Conservation (phyloP, 345 rosid species). For the Eucalyptus curtisii region DNA sequence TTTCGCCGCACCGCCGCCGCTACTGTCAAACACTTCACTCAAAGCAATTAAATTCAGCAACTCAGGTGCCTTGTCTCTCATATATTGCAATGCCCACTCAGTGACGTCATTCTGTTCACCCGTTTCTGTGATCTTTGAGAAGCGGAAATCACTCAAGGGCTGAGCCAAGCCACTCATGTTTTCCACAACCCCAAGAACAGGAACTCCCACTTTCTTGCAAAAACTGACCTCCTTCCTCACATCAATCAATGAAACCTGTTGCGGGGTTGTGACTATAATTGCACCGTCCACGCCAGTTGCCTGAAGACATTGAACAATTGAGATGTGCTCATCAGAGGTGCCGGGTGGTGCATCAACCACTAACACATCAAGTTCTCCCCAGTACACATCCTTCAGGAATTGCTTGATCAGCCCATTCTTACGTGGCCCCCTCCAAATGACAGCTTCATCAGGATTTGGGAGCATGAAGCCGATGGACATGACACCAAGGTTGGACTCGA, state of each 20-base stretch:
- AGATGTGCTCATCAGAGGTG: conserved; percentile 94
- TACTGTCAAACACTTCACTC: conserved; percentile 79
- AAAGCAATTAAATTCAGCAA: conserved; percentile 39
- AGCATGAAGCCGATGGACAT: conserved; percentile 99
- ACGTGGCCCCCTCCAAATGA: conserved; percentile 96
- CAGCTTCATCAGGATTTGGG: conserved; percentile 87
- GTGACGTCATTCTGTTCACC: conserved; percentile 61
- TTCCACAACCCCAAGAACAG: conserved; percentile 89
- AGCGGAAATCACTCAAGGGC: conserved; percentile 51
- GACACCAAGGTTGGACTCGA: conserved; percentile 92
- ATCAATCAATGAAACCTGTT: conserved; percentile 85
- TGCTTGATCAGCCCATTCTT: conserved; percentile 91
- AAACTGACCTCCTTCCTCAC: conserved; percentile 91
- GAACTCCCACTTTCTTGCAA: conserved; percentile 88
- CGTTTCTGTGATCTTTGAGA: conserved; percentile 27
- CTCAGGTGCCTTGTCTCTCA: conserved; percentile 73
- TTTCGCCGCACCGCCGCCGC: conserved; percentile 68
- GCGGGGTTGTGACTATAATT: conserved; percentile 88
- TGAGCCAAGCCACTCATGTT: conserved; percentile 95
- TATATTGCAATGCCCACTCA: conserved; percentile 21
- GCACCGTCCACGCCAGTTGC: conserved; percentile 86
- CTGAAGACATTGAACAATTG: conserved; percentile 84
- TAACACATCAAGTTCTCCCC: conserved; percentile 89
- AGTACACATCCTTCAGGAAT: conserved; percentile 81
- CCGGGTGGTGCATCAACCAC: conserved; percentile 97